A percentile compares a stretch with the other conserved stretches of the same genome.
Evolutionary conservation across 305 asterid genomes (phyloP).

Genomic region (Solanum hybrid): DNA sequence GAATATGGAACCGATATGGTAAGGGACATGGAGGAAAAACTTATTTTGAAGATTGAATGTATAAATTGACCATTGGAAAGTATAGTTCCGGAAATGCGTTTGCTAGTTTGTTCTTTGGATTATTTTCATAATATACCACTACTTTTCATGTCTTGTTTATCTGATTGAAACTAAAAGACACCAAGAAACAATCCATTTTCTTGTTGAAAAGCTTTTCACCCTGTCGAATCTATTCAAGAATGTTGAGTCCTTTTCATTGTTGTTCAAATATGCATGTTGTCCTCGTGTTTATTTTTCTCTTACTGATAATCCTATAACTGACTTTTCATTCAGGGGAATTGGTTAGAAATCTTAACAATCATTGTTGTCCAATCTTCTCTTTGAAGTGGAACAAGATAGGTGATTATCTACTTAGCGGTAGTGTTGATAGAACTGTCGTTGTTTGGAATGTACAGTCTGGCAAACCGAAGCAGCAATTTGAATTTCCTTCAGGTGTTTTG

Average conservation of each 20-base stretch:
- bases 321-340: constrained; percentile 58
- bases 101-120: background rate
- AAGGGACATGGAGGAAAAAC: constrained; percentile 5
- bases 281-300: background rate
- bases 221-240: background rate
- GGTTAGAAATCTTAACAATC: constrained; percentile 63
- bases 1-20: constrained; percentile 89
- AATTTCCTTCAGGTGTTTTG: constrained; percentile 68
- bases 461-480: constrained; percentile 80
- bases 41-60: background rate
- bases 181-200: background rate
- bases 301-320: background rate
- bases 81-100: background rate
- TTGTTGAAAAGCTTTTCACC: background rate
- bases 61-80: background rate
- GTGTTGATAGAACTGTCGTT: constrained; percentile 85
- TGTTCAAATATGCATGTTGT: background rate
- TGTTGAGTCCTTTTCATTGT: background rate
- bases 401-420: constrained; percentile 84
- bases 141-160: background rate
- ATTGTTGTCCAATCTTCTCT: constrained; percentile 85
- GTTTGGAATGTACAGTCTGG: constrained; percentile 84
- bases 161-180: background rate
- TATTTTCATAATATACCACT: background rate
- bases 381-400: constrained; percentile 97